phyloP scores from a whole-genome alignment of 495 filamentous ascomycete species.

The Aspergillus steynii region DNA sequence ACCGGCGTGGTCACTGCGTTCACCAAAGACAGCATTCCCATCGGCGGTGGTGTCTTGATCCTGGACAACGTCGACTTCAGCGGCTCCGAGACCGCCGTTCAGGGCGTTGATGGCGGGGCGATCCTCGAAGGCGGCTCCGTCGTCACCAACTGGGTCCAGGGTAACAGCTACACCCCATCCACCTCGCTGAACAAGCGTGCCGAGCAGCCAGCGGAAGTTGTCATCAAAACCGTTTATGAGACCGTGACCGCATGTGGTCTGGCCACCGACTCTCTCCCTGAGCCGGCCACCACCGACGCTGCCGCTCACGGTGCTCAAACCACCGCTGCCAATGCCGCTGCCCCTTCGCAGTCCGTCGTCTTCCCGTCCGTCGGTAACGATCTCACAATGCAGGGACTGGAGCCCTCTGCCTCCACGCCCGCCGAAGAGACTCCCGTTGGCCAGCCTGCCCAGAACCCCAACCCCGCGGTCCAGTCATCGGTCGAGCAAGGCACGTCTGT shows the following conservation, averaged over 20 bases:
- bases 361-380: background rate
- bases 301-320: conserved; percentile 2
- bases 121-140: conserved; percentile 72
- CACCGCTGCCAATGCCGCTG: background rate
- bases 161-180: conserved; percentile 60
- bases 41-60: conserved; percentile 74
- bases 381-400: background rate
- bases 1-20: conserved; percentile 76
- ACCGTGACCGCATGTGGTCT: conserved; percentile 1
- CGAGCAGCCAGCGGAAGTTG: conserved; percentile 9
- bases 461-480: background rate
- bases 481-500: background rate
- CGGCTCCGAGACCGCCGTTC: conserved; percentile 55
- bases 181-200: conserved; percentile 31
- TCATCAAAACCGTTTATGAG: background rate
- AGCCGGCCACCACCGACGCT: background rate
- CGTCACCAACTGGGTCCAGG: conserved; percentile 73
- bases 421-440: background rate
- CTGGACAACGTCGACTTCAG: conserved; percentile 85
- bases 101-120: conserved; percentile 48
- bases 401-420: background rate
- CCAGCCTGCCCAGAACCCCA: background rate
- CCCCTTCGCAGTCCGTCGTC: background rate
- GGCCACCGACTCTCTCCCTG: conserved; percentile 6
- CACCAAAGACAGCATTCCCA: conserved; percentile 53